Conservation (phyloP, 2,329 filamentous ascomycete genomes). For the Cadophora malorum region DNA sequence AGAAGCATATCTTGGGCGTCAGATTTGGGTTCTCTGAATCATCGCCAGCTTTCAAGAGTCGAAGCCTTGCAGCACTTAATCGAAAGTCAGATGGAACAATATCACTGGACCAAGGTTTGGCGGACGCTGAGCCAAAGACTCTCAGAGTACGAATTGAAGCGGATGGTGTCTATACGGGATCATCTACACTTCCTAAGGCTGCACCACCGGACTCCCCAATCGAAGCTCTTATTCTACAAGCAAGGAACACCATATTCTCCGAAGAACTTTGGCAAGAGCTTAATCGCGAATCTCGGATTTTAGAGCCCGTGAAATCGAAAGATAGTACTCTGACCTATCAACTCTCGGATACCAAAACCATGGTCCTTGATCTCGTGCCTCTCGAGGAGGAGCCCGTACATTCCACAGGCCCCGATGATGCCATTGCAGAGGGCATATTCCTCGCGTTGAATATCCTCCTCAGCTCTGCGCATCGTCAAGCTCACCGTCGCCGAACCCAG, state of each 20-base stretch:
- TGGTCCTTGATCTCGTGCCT: slow-evolving; percentile 72
- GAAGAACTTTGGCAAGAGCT: slow-evolving; percentile 93
- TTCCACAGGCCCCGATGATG: slow-evolving; percentile 49
- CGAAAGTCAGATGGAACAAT: slow-evolving; percentile 77
- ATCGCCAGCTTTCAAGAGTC: slow-evolving; percentile 64
- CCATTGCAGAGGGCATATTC: slow-evolving; percentile 68
- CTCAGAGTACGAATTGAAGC: slow-evolving; percentile 72
- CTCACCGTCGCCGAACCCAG: slow-evolving; percentile 71
- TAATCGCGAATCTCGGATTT: slow-evolving; percentile 76
- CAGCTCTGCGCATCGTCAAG: slow-evolving; percentile 78
- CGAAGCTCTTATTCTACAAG: slow-evolving; percentile 73
- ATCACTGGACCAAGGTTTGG: slow-evolving; percentile 67
- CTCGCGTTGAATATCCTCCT: slow-evolving; percentile 78
- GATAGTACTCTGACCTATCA: slow-evolving; percentile 63
- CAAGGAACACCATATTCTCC: slow-evolving; percentile 79
- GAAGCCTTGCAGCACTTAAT: slow-evolving; percentile 81
- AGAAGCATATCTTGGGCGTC: slow-evolving; percentile 79
- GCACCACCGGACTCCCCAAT: slow-evolving; percentile 64
- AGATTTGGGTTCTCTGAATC: slow-evolving; percentile 87
- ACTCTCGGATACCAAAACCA: slow-evolving; percentile 57
- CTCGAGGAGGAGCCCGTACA: slow-evolving; percentile 54
- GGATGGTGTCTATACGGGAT: slow-evolving; percentile 63
- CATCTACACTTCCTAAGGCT: slow-evolving; percentile 57
- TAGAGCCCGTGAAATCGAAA: slow-evolving; percentile 73
- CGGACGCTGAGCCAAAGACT: slow-evolving; percentile 58